These are phyloP conservation scores for Avena insularis DNA, from an alignment of 176 grass and related monocot species.

Conservation along the genomic window DNA sequence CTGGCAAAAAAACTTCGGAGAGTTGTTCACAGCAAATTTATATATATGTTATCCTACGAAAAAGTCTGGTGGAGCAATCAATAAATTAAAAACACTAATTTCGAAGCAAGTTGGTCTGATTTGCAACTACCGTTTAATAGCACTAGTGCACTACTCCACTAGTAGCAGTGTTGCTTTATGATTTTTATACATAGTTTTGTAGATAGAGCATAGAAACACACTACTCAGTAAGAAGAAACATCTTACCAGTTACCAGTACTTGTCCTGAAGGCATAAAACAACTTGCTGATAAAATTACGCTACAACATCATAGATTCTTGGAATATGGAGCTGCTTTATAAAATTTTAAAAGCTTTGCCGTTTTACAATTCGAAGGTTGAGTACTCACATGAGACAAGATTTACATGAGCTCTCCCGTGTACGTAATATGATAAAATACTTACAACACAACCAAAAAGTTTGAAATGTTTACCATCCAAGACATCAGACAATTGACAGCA, in stretches of 20 bases:
- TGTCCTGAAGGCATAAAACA: slow-evolving; percentile 5
- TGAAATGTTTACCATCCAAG: slow-evolving; percentile 76
- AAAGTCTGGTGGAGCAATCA: not conserved
- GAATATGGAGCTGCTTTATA: not conserved
- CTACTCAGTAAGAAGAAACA: slow-evolving; percentile 17
- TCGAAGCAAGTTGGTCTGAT: not conserved
- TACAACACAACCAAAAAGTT: slow-evolving; percentile 3
- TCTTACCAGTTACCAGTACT: not conserved
- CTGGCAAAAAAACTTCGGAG: slow-evolving; percentile 35
- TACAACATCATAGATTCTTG: not conserved
- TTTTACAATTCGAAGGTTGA: not conserved
- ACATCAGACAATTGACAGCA: slow-evolving; percentile 91
- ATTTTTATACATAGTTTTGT: not conserved
- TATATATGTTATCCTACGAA: not conserved
- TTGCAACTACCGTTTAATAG: not conserved
- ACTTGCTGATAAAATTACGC: not conserved
- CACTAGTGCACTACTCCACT: not conserved
- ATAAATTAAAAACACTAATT: not conserved
- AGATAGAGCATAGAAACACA: slow-evolving; percentile 13
- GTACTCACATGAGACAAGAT: not conserved
- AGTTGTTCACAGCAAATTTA: not conserved
- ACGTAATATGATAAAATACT: slow-evolving; percentile 8
- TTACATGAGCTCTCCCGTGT: not conserved
- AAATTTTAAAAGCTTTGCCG: not conserved
- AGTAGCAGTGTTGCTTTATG: not conserved